Percentiles rank a stretch among this genome's conserved stretches.
These are phyloP conservation scores for Exophiala sp. DNA, from an alignment of 2,329 filamentous ascomycete genomes.

Conservation along the genomic window DNA sequence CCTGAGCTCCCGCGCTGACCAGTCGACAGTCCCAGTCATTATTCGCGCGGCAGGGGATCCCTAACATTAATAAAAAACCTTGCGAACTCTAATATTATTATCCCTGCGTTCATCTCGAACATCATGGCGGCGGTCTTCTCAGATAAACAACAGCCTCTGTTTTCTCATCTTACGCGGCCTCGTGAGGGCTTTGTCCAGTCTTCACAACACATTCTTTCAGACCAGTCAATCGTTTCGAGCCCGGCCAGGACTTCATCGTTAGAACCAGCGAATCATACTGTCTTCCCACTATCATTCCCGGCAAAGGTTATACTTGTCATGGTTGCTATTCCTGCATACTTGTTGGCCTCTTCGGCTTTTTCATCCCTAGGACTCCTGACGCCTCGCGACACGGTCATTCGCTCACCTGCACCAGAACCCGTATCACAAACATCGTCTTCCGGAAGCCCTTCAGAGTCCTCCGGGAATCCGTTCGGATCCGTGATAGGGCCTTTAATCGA, in stretches of 20 bases:
- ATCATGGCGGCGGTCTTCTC: constrained; percentile 12
- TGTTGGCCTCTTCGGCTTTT: constrained; percentile 20
- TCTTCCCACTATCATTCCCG: constrained; percentile 10
- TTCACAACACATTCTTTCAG: constrained; percentile 10
- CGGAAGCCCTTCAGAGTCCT: constrained; percentile 1
- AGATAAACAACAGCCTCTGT: constrained; percentile 18
- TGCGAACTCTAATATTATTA: constrained; percentile 8
- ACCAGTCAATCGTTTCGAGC: constrained; percentile 4
- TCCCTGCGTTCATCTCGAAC: constrained; percentile 1
- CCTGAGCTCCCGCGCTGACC: constrained; percentile 3
- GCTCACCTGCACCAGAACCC: constrained; percentile 13
- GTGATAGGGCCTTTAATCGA: constrained; percentile 31
- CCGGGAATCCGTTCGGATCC: constrained; percentile 18
- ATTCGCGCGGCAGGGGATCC: constrained; percentile 10
- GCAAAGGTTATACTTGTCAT: constrained; percentile 20
- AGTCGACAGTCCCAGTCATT: constrained; percentile 7
- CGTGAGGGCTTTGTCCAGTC: constrained; percentile 6
- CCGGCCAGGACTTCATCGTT: not conserved
- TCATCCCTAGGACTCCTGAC: constrained; percentile 12
- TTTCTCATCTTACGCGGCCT: constrained; percentile 15
- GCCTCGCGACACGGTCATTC: constrained; percentile 16
- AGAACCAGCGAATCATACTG: not conserved
- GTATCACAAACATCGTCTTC: constrained; percentile 3
- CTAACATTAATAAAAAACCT: constrained; percentile 12
- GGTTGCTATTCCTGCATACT: constrained; percentile 24